A percentile compares a stretch with the other conserved stretches of the same genome.
Evolutionary conservation across 805 yeast species (phyloP).

Genomic region (Gaillardinia entomophila): DNA sequence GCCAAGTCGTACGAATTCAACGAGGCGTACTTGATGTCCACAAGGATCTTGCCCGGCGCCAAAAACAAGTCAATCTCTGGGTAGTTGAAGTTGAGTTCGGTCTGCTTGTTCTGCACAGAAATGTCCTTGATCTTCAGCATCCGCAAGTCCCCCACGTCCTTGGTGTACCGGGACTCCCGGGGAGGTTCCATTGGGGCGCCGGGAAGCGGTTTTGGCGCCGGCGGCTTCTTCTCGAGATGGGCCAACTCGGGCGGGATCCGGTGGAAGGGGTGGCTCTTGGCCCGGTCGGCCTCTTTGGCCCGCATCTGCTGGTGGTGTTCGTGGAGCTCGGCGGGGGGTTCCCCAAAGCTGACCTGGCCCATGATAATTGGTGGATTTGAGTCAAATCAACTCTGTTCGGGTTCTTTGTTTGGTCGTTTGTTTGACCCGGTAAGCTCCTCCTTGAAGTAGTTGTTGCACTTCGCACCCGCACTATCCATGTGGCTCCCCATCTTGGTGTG

Average conservation of each 20-base stretch:
- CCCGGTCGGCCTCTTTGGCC: conserved; percentile 19
- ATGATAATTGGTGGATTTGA: too few relatives aligned
- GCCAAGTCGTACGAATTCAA: conserved; percentile 64
- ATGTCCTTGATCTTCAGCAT: conserved; percentile 47
- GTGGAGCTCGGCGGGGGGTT: conserved; percentile 28
- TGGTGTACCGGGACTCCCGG: conserved; percentile 3
- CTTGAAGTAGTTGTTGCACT: too few relatives aligned
- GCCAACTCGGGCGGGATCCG: conserved; percentile 37
- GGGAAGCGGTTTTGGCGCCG: conserved; percentile 25
- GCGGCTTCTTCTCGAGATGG: conserved; percentile 22
- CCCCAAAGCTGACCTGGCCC: too few relatives aligned
- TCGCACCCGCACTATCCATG: too few relatives aligned
- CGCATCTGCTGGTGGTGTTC: conserved; percentile 28
- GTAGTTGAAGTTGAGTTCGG: conserved; percentile 49
- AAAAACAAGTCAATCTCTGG: conserved; percentile 46
- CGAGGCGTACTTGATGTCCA: conserved; percentile 54
- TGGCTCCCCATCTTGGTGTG: conserved; percentile 22
- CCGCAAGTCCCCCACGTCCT: conserved; percentile 41
- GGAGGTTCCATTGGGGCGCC: conserved; percentile 4
- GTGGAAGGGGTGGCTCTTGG: conserved; percentile 29
- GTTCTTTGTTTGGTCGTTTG: too few relatives aligned
- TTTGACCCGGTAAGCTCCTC: too few relatives aligned
- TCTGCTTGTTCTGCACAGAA: conserved; percentile 36
- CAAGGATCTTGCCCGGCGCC: conserved; percentile 42
- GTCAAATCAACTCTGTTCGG: too few relatives aligned